Base-by-base conservation (phyloP, 306 rosid genomes). In the Corylus avellana region DNA sequence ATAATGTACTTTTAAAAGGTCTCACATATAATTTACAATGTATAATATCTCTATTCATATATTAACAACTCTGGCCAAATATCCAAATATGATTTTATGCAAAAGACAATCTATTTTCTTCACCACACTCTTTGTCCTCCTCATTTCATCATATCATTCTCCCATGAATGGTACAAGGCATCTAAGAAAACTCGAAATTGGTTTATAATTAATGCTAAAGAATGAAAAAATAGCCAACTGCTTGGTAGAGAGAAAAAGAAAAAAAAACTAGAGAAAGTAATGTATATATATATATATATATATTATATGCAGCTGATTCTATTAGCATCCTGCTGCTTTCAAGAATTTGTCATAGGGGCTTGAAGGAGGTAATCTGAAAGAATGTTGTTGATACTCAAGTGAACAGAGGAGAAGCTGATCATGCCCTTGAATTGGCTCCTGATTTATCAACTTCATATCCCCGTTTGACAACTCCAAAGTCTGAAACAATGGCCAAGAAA, bases 301-400 rank as follows among this genome's bases (percentile, higher is more conserved):
- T 72, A 80, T 72, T 32, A 51, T 66, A 61, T 72, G 76, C 59
- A 76, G 46, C 74, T 42, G 11, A 39, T 54, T 57, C 50, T 84
- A 77, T 82, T 83, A 90, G 87, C 94, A 91, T 81, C 97, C 91
- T 50, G 98, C 97, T 57, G 98, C 97, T 88, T 88, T 91, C 87
- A 94, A 86, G 87, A 94, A 94, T 84, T 94, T 94, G 87, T 92
- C 98, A 10, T 20, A 94, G 32, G 97, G 97, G 81, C 95, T 91
- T 32, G 97, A 91, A 77, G 97, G 97, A 49, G 98, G 98, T 51
- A 94, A 83, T 74, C 83, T 87, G 83, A 94, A 87, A 59, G 88
- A 87, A 78, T 85, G 73, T 3, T 81, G 92, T 57, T 87, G 87
- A 58, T 57, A 84, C 66, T 92, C 96, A 49, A 72, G 83, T 1